Conservation (phyloP, 768 basidiomycete species). For the Suillus discolor region DNA sequence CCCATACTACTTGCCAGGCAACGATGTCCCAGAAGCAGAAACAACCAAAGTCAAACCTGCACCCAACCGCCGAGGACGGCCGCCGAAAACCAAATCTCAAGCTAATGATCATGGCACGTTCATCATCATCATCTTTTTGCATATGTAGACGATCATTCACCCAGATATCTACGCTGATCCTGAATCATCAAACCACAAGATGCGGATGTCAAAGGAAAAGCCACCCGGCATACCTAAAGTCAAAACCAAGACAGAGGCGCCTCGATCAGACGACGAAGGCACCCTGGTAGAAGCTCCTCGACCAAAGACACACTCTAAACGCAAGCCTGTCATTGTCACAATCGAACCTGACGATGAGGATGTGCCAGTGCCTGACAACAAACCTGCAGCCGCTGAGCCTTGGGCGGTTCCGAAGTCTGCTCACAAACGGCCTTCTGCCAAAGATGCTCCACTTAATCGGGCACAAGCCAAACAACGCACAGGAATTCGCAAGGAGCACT, state of each 20-base stretch:
- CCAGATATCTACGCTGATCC: neutral
- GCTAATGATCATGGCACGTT: neutral
- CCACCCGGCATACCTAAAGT: neutral
- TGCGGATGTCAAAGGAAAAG: neutral
- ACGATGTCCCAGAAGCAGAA: constrained; percentile 7
- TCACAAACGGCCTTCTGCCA: neutral
- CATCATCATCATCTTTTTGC: neutral
- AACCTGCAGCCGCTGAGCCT: neutral
- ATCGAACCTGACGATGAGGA: constrained; percentile 5
- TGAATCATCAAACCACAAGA: constrained; percentile 10
- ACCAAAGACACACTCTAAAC: constrained; percentile 9
- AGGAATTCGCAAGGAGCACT: neutral
- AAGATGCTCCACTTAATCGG: neutral
- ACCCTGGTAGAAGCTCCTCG: constrained; percentile 27
- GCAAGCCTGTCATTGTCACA: constrained; percentile 6
- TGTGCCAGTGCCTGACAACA: neutral
- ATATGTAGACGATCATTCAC: neutral
- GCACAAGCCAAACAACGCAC: neutral
- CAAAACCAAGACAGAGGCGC: constrained; percentile 11
- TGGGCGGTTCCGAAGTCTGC: neutral
- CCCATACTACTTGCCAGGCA: neutral
- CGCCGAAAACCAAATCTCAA: constrained; percentile 18
- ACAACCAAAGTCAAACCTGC: constrained; percentile 7
- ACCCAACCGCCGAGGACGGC: constrained; percentile 20
- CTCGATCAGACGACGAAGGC: constrained; percentile 29